phyloP scores from a whole-genome alignment of 176 grass and related monocot species.

The Oryza glaberrima region DNA sequence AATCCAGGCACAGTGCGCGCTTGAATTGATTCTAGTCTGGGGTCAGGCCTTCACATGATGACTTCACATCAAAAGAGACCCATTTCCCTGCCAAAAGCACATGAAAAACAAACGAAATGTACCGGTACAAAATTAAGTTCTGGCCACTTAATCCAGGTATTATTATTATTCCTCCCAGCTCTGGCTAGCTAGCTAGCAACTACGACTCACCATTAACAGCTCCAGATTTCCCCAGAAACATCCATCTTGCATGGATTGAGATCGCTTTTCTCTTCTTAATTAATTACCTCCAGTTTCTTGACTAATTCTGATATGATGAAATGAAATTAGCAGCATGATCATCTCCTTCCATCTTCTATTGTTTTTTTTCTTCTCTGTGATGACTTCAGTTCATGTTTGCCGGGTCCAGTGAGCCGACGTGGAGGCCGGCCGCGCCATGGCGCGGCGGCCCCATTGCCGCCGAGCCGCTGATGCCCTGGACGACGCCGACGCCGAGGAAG shows the following conservation, averaged over 20 bases:
- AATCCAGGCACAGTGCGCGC: neutral
- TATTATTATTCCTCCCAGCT: slow-evolving; percentile 4
- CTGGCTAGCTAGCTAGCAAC: neutral
- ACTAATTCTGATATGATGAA: neutral
- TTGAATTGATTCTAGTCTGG: slow-evolving; percentile 29
- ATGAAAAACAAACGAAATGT: slow-evolving; percentile 13
- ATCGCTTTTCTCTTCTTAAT: neutral
- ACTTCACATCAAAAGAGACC: slow-evolving; percentile 14
- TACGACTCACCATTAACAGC: neutral
- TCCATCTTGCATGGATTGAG: neutral
- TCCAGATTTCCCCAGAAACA: neutral
- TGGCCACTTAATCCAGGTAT: neutral
- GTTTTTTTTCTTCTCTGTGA: neutral
- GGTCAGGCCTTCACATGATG: slow-evolving; percentile 36
- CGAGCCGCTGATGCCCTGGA: slow-evolving; percentile 49
- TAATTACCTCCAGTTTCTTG: neutral
- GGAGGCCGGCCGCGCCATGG: slow-evolving; percentile 40
- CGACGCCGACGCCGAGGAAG: slow-evolving; percentile 85
- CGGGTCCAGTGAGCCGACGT: slow-evolving; percentile 68
- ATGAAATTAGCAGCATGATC: neutral
- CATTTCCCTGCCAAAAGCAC: slow-evolving; percentile 3
- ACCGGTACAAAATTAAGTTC: slow-evolving; percentile 6
- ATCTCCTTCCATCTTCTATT: neutral
- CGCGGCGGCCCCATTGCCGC: slow-evolving; percentile 42
- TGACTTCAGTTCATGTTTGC: slow-evolving; percentile 63